phyloP scores from a whole-genome alignment of 805 yeast species.

The Ogataea haglerorum region DNA sequence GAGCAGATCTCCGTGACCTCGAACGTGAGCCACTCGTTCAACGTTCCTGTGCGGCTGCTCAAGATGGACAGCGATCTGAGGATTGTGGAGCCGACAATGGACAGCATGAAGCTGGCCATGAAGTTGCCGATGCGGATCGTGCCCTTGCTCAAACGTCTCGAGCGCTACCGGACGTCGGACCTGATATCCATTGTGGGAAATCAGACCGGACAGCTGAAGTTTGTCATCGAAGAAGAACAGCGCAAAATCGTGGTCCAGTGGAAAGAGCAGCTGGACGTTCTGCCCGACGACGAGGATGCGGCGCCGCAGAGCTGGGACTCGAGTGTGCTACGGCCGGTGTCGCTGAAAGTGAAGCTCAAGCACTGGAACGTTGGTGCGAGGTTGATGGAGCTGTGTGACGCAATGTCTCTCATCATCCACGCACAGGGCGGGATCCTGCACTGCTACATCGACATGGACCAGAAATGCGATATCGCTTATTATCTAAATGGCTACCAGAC shows the following conservation, averaged over 20 bases:
- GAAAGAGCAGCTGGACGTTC: constrained; percentile 52
- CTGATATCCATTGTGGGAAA: constrained; percentile 49
- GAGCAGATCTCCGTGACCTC: constrained; percentile 41
- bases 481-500: constrained; percentile 43
- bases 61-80: constrained; percentile 50
- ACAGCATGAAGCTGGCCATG: constrained; percentile 54
- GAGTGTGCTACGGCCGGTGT: constrained; percentile 32
- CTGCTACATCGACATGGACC: constrained; percentile 61
- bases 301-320: constrained; percentile 12
- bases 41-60: constrained; percentile 66
- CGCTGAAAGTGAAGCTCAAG: constrained; percentile 49
- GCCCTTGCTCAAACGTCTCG: constrained; percentile 57
- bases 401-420: constrained; percentile 52
- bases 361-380: constrained; percentile 70
- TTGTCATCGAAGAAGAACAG: constrained; percentile 54
- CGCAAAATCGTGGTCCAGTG: constrained; percentile 54
- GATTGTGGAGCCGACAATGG: constrained; percentile 61
- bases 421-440: constrained; percentile 57
- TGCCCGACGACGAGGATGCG: constrained; percentile 20
- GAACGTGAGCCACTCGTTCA: constrained; percentile 59
- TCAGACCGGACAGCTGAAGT: constrained; percentile 46
- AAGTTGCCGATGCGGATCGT: constrained; percentile 47
- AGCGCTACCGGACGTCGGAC: constrained; percentile 57
- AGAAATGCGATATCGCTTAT: constrained; percentile 62
- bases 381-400: constrained; percentile 58